Percentiles rank a stretch among this genome's conserved stretches.
phyloP scores from a whole-genome alignment of 345 rosid genomes.

The Theobroma cacao region DNA sequence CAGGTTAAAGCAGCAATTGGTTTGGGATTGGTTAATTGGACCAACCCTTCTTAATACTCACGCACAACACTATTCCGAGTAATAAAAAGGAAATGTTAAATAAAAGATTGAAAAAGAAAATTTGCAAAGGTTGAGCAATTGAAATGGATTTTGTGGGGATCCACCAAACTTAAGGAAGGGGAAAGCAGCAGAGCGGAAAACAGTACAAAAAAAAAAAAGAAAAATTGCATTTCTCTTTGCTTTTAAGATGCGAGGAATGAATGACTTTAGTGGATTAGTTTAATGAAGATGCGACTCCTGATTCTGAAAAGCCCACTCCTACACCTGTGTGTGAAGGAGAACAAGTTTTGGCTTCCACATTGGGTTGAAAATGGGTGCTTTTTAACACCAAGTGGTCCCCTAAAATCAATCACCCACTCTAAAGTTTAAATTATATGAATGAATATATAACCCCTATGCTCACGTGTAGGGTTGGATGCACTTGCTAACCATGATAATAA shows the following conservation, averaged over 20 bases:
- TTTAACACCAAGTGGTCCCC: conserved; percentile 16
- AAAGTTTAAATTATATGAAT: conserved; percentile 8
- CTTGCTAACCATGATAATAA: conserved; percentile 5
- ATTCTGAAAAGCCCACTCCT: background rate
- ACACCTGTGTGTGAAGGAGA: background rate
- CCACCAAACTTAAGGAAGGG: conserved; percentile 5
- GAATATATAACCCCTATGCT: conserved; percentile 8
- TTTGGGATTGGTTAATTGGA: too few species aligned
- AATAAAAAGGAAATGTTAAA: background rate
- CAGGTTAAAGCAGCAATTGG: too few species aligned
- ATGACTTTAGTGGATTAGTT: background rate
- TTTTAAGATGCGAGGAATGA: background rate
- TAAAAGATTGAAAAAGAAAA: background rate
- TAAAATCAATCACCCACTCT: background rate
- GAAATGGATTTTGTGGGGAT: conserved; percentile 17
- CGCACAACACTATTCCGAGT: too few species aligned
- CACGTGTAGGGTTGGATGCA: conserved; percentile 14
- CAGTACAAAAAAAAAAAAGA: background rate
- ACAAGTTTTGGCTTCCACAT: background rate
- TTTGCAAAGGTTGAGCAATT: background rate
- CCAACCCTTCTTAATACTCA: too few species aligned
- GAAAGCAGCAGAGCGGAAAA: background rate
- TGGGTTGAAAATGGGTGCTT: background rate
- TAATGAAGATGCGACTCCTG: background rate
- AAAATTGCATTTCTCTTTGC: background rate